These are phyloP conservation scores for Cyanidioschyzon merolae DNA, from an alignment of 23 red algal genomes.

Conservation along the genomic window DNA sequence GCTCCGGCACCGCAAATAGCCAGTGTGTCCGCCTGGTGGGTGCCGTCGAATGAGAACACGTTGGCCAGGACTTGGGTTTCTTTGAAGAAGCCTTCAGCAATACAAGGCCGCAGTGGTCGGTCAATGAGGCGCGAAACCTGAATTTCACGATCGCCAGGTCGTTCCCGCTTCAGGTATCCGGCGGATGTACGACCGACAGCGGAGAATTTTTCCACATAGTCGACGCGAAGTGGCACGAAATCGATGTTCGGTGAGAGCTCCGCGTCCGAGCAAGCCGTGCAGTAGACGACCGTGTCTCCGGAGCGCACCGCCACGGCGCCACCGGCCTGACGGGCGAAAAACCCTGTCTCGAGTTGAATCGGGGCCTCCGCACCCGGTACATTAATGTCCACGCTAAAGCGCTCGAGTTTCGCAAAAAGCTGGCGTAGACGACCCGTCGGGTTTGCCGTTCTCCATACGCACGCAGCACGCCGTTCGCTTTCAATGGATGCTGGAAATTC, in stretches of 20 bases:
- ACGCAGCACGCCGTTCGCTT: too few relatives aligned
- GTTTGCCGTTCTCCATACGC: too few relatives aligned
- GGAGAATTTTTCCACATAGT: slow-evolving; percentile 84
- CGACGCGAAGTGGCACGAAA: slow-evolving; percentile 88
- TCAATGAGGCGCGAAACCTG: slow-evolving; percentile 69
- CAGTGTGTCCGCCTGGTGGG: slow-evolving; percentile 41
- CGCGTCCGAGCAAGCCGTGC: slow-evolving; percentile 56
- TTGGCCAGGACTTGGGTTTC: slow-evolving; percentile 68
- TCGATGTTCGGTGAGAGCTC: slow-evolving; percentile 29
- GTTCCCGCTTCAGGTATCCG: slow-evolving; percentile 72
- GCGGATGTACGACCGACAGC: slow-evolving; percentile 58
- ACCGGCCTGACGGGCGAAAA: slow-evolving; percentile 70
- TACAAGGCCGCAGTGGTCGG: slow-evolving; percentile 70
- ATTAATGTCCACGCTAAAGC: background rate
- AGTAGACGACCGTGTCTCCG: slow-evolving; percentile 70
- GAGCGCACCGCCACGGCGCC: slow-evolving; percentile 69
- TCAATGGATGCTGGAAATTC: too few relatives aligned
- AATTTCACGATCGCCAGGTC: slow-evolving; percentile 69
- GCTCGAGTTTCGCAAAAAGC: background rate
- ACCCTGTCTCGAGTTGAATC: slow-evolving; percentile 58
- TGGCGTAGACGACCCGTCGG: background rate
- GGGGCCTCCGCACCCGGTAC: background rate
- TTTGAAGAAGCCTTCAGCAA: slow-evolving; percentile 68
- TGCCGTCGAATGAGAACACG: slow-evolving; percentile 73
- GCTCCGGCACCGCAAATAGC: slow-evolving; percentile 62